These are phyloP conservation scores for Drechslera avenae DNA, from an alignment of 2,329 filamentous ascomycete species.

Conservation along the genomic window DNA sequence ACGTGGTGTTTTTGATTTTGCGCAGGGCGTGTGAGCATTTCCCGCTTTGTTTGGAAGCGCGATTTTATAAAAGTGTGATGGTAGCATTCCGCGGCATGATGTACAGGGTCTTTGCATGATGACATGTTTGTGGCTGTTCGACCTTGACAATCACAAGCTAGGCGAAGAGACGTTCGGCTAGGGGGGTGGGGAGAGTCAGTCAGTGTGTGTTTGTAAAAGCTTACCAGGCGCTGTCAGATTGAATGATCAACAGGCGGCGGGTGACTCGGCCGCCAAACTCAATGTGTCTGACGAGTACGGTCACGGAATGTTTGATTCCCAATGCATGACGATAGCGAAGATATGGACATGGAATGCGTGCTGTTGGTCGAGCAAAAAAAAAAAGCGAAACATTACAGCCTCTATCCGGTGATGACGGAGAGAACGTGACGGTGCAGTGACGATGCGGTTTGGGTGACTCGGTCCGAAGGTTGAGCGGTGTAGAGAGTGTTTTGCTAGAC, in stretches of 20 bases:
- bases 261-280: constrained; percentile 2
- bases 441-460: constrained; percentile 2
- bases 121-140: constrained; percentile 12
- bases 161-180: constrained; percentile 9
- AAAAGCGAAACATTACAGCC: constrained; percentile 25
- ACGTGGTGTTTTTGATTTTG: neutral
- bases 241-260: neutral
- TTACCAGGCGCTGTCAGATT: neutral
- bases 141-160: constrained; percentile 13
- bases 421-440: neutral
- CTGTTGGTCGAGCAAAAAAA: constrained; percentile 23
- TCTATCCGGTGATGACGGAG: constrained; percentile 4
- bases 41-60: constrained; percentile 11
- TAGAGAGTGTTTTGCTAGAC: constrained; percentile 17
- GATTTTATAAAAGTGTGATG: constrained; percentile 29
- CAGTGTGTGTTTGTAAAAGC: neutral
- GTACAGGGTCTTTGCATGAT: constrained; percentile 32
- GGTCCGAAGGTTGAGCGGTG: constrained; percentile 26
- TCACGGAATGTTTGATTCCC: constrained; percentile 11
- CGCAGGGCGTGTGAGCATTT: neutral
- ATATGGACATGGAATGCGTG: constrained; percentile 25
- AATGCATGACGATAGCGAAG: constrained; percentile 18
- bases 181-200: constrained; percentile 3
- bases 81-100: constrained; percentile 27
- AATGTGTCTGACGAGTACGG: constrained; percentile 5